These are phyloP conservation scores for Trametes polyzona DNA, from an alignment of 1,284 basidiomycete species.

Conservation along the genomic window DNA sequence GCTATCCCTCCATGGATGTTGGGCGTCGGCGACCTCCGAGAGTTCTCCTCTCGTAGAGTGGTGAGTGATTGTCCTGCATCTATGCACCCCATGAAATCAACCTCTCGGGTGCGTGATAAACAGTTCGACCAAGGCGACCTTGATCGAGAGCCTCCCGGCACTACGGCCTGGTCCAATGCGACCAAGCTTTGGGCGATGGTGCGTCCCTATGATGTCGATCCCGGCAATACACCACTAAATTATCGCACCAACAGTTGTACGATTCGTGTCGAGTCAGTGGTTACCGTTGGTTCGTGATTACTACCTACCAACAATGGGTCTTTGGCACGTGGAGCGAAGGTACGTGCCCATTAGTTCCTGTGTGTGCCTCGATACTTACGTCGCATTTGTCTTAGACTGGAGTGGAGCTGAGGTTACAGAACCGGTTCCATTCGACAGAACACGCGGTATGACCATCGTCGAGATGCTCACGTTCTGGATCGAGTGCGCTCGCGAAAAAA, in stretches of 20 bases:
- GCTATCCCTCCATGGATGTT: constrained; percentile 19
- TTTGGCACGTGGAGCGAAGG: constrained; percentile 23
- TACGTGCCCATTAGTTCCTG: neutral
- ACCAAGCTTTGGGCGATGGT: constrained; percentile 20
- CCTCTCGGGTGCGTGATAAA: neutral
- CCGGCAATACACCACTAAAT: neutral
- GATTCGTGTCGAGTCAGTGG: constrained; percentile 15
- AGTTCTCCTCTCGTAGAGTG: constrained; percentile 6
- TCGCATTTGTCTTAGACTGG: constrained; percentile 4
- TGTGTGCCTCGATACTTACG: neutral
- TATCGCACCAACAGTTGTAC: constrained; percentile 3
- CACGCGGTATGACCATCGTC: constrained; percentile 10
- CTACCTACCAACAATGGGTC: constrained; percentile 20
- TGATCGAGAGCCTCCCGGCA: constrained; percentile 2
- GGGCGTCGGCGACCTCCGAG: constrained; percentile 11
- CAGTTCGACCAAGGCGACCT: constrained; percentile 9
- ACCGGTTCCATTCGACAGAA: constrained; percentile 11
- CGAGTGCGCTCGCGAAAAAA: constrained; percentile 6
- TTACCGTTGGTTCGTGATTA: constrained; percentile 22
- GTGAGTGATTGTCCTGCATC: neutral
- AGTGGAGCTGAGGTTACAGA: constrained; percentile 4
- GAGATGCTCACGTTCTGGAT: constrained; percentile 20
- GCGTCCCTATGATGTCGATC: neutral
- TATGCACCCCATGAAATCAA: no score
- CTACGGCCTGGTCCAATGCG: constrained; percentile 7